Evolutionary conservation across 2,329 filamentous ascomycete genomes (phyloP), one percentile per base, ranked within the genome.

Genomic region (Aureobasidium sp.): DNA sequence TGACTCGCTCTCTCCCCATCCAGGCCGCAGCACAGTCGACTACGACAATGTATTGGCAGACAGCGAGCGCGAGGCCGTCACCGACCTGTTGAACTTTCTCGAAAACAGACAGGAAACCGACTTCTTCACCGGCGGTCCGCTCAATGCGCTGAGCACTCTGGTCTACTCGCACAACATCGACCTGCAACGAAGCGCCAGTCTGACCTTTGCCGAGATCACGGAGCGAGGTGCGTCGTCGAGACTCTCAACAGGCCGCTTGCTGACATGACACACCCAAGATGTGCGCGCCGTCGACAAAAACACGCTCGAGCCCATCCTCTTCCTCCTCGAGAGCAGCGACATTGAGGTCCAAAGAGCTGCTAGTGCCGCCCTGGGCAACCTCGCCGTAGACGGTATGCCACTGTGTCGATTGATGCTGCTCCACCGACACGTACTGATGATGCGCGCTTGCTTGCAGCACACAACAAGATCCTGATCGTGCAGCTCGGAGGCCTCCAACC

Each of bases 101-200:
- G 93, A 98, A 74, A 96, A 97, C 68, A 86, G 93, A 67, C 86
- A 85, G 67, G 93, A 98, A 70, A 97, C 90, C 64, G 91, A 98
- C 71, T 98, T 98, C 81, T 98, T 98, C 73, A 85, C 88, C 32
- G 93, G 93, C 71, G 90, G 96, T 66, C 93, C 93, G 40, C 82
- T 98, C 55, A 86, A 87, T 71, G 91, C 93, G 40, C 76, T 98
- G 54, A 96, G 89, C 71, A 98, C 91, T 11, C 80, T 98, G 22
- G 93, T 98, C 55, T 98, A 95, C 70, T 98, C 93, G 55, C 90
- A 97, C 71, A 98, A 98, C 74, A 90, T 98, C 68, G 93, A 98
- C 69, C 79, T 98, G 50, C 93, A 98, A 74, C 82, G 93, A 60
- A 97, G 93, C 73, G 93, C 93, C 50, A 97, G 91, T 70, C 80